Percentiles rank a stretch among this genome's conserved stretches.
Evolutionary conservation across 2,329 filamentous ascomycete genomes (phyloP).

Genomic region (Colletotrichum musae): DNA sequence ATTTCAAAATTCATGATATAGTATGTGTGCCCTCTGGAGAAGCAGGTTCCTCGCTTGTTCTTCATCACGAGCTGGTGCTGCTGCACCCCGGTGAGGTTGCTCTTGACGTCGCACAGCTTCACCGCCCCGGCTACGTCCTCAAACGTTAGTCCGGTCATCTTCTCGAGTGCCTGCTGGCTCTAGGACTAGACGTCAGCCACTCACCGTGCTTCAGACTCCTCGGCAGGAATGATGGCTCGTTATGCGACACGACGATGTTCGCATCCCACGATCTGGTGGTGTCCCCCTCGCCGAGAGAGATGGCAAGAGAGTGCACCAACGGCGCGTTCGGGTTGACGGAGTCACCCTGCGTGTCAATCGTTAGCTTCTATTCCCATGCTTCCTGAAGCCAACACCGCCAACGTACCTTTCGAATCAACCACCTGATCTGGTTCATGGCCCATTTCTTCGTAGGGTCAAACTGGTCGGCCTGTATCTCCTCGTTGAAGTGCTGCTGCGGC

Average conservation of each 20-base stretch:
- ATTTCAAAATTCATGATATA: conserved; percentile 63
- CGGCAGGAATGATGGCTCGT: conserved; percentile 54
- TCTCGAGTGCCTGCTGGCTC: background rate
- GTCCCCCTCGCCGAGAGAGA: conserved; percentile 51
- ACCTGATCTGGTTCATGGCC: conserved; percentile 59
- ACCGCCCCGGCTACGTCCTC: conserved; percentile 51
- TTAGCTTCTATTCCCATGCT: background rate
- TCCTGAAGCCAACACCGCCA: no score
- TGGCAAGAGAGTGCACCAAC: conserved; percentile 53
- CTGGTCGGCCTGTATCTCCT: conserved; percentile 52
- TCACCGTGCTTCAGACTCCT: conserved; percentile 55
- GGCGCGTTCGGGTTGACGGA: conserved; percentile 52
- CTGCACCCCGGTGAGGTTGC: conserved; percentile 56
- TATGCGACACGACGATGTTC: conserved; percentile 56
- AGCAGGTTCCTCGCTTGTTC: conserved; percentile 52
- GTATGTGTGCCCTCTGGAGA: conserved; percentile 53
- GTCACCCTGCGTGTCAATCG: conserved; percentile 48
- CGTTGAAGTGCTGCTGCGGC: conserved; percentile 52
- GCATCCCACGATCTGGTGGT: conserved; percentile 54
- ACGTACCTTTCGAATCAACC: conserved; percentile 56
- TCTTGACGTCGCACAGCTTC: conserved; percentile 57
- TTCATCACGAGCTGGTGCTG: conserved; percentile 56
- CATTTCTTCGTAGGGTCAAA: conserved; percentile 53
- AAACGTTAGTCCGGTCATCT: background rate
- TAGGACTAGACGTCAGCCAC: conserved; percentile 15